Conservation (phyloP, 495 filamentous ascomycete species). For the Penicillium diatomitis region DNA sequence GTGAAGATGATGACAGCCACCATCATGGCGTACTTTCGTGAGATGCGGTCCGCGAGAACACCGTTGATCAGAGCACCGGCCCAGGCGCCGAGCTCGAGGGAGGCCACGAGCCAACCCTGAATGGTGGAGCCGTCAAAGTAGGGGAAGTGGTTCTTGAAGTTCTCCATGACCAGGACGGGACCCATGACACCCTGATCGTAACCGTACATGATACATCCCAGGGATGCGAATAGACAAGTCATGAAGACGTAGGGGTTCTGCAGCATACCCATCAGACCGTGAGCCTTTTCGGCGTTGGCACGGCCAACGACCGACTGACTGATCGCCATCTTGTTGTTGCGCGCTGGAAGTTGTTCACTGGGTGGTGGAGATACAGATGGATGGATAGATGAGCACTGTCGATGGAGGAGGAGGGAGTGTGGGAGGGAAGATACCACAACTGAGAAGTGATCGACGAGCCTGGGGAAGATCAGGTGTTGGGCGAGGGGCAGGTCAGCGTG, state of each 20-base stretch:
- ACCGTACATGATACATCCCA: conserved; percentile 53
- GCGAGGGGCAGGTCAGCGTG: background rate
- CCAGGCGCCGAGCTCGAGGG: conserved; percentile 78
- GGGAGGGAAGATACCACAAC: background rate
- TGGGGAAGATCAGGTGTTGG: background rate
- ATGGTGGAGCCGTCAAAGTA: conserved; percentile 49
- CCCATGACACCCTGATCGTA: conserved; percentile 81
- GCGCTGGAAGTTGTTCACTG: too few relatives aligned
- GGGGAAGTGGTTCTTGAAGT: conserved; percentile 33
- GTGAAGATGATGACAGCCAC: conserved; percentile 64
- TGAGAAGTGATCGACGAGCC: background rate
- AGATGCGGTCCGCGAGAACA: conserved; percentile 64
- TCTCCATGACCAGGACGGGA: conserved; percentile 33
- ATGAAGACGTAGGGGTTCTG: conserved; percentile 29
- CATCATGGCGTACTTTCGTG: conserved; percentile 68
- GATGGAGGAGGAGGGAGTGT: background rate
- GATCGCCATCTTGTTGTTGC: conserved; percentile 9
- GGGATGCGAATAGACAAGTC: conserved; percentile 55
- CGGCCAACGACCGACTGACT: conserved; percentile 29
- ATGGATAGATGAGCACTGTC: background rate
- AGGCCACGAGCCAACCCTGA: conserved; percentile 69
- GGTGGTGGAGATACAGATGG: too few relatives aligned
- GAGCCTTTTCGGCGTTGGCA: conserved; percentile 25
- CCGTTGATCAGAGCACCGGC: conserved; percentile 66
- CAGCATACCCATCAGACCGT: conserved; percentile 28